These are phyloP conservation scores for Starmerella powellii DNA, from an alignment of 805 yeast genomes.

Conservation along the genomic window DNA sequence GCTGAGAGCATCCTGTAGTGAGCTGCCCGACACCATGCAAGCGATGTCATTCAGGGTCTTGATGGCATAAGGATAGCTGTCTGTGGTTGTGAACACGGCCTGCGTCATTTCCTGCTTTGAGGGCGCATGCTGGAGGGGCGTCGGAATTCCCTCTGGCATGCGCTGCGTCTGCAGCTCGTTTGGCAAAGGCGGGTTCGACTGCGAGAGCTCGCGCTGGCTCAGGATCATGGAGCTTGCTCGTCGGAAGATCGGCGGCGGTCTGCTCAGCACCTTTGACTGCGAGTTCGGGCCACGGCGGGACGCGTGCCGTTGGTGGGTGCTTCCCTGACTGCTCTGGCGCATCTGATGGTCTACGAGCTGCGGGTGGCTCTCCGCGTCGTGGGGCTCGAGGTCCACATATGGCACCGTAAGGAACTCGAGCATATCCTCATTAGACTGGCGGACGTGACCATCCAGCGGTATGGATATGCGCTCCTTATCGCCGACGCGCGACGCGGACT, in stretches of 20 bases:
- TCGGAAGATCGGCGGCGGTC: slow-evolving; percentile 13
- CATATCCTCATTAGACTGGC: slow-evolving; percentile 7
- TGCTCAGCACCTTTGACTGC: not conserved
- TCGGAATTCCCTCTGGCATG: slow-evolving; percentile 31
- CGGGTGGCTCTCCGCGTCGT: slow-evolving; percentile 1
- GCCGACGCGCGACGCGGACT: not conserved
- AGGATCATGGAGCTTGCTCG: slow-evolving; percentile 16
- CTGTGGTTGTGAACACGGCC: slow-evolving; percentile 71
- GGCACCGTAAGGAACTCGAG: slow-evolving; percentile 11
- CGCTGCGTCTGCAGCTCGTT: too few species aligned
- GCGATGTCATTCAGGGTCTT: slow-evolving; percentile 84
- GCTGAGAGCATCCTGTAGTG: slow-evolving; percentile 48
- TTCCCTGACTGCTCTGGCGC: too few species aligned
- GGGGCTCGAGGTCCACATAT: slow-evolving; percentile 6
- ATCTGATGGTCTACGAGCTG: too few species aligned
- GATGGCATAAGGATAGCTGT: slow-evolving; percentile 64
- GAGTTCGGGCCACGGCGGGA: too few species aligned
- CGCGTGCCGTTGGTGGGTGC: too few species aligned
- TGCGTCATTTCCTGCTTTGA: slow-evolving; percentile 57
- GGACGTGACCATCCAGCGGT: slow-evolving; percentile 3
- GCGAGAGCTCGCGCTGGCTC: not conserved
- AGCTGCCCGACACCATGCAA: slow-evolving; percentile 72
- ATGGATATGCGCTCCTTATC: slow-evolving; percentile 1
- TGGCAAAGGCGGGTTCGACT: not conserved
- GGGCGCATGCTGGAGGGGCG: slow-evolving; percentile 40